Conservation (phyloP, 164 flowering plant genomes). For the Aristolochia californica region DNA sequence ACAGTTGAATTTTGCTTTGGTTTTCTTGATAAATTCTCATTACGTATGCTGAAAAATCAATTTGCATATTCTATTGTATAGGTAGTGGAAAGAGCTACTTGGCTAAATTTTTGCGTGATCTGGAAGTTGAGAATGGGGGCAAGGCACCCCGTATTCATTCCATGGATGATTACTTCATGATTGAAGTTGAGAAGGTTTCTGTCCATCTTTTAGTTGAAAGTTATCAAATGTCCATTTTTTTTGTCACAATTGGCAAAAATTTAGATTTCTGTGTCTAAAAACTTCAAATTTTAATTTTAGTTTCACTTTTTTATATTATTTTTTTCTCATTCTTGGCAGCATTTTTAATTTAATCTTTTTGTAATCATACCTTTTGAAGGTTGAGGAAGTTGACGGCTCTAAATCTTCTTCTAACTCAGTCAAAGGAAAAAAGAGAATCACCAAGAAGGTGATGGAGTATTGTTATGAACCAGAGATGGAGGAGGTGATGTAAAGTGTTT, state of each 20-base stretch:
- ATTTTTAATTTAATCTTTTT: neutral
- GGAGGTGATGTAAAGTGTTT: constrained; percentile 43
- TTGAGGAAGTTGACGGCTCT: constrained; percentile 54
- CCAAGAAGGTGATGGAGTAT: constrained; percentile 84
- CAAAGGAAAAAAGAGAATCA: constrained; percentile 52
- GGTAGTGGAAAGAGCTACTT: constrained; percentile 98
- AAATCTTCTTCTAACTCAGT: constrained; percentile 40
- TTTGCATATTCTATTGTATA: constrained; percentile 9
- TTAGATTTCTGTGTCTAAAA: neutral
- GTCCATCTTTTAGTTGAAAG: neutral
- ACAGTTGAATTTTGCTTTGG: neutral
- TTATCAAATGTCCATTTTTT: neutral
- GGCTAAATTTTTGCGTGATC: constrained; percentile 82
- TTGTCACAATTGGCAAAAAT: neutral
- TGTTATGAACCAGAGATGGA: constrained; percentile 99
- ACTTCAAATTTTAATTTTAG: neutral
- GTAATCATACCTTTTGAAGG: constrained; percentile 25
- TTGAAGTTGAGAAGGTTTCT: constrained; percentile 91
- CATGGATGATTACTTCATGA: constrained; percentile 99
- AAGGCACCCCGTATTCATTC: constrained; percentile 86
- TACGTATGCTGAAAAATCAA: neutral
- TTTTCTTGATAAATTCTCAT: neutral
- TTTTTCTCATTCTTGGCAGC: neutral
- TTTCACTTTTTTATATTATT: neutral
- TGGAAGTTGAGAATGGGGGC: constrained; percentile 93